Evolutionary conservation across 352 stramenopile genomes (phyloP).

Genomic region (Thalassiosira mediterranea): DNA sequence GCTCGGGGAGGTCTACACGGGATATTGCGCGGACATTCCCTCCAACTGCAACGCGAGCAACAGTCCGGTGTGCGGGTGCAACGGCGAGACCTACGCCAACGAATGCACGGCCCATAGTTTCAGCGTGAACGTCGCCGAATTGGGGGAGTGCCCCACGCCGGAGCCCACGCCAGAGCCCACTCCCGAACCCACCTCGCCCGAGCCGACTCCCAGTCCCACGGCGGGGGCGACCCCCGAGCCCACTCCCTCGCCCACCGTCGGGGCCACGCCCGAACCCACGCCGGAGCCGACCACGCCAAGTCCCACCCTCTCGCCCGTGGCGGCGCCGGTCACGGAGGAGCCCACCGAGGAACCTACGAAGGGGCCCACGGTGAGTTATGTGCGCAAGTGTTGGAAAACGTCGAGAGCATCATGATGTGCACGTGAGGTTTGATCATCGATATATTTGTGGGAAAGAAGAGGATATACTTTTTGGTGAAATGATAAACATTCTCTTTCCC

Average conservation of each 20-base stretch:
- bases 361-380: constrained; percentile 6
- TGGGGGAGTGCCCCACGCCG: background rate
- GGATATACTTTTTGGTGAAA: too few relatives aligned
- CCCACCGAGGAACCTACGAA: constrained; percentile 1
- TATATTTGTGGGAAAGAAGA: too few relatives aligned
- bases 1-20: background rate
- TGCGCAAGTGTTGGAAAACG: too few relatives aligned
- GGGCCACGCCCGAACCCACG: background rate
- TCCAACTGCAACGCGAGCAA: background rate
- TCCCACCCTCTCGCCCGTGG: constrained; percentile 4
- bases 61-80: background rate
- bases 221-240: background rate
- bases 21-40: background rate
- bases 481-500: too few relatives aligned
- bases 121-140: background rate
- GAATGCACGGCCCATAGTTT: background rate
- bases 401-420: too few relatives aligned
- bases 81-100: background rate
- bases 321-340: background rate
- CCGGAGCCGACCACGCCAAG: background rate
- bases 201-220: background rate
- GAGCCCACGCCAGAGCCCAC: background rate
- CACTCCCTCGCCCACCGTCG: background rate
- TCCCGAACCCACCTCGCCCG: background rate
- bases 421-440: too few relatives aligned